Base-by-base conservation (phyloP, 1,284 basidiomycete genomes). In the Papiliotrema terrestris region DNA sequence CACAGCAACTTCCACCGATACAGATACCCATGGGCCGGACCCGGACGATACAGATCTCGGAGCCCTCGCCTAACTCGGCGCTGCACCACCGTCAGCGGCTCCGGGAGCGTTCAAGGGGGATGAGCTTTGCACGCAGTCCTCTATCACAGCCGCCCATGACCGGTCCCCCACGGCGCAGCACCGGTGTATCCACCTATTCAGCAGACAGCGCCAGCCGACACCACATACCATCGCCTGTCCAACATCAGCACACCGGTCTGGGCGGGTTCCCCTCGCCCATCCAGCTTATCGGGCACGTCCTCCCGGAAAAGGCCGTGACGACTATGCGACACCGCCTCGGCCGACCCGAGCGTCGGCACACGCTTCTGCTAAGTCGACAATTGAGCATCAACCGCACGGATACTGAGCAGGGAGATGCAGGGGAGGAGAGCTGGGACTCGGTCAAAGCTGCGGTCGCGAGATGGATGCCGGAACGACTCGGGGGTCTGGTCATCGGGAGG, bases 391-490 rank as follows among this genome's bases (percentile, higher is more conserved):
- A 32, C 22, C 44, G 49, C 6, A 42, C 26, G 37, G 43, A 54
- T 23, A 11, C 19, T 23, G 41, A 46, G 32, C 23, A 20, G 25
- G 54, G 54, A 11, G 26, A 46, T 19, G 14, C 47, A 17, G 46
- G 42, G 41, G 60, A 56, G 37, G 60, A 67, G 39, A 60, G 60
- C 36, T 61, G 54, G 26, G 55, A 58, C 29, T 37, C 20, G 26
- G 32, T 62, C 35, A 57, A 29, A 45, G 58, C 57, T 2, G 48
- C 57, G 4, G 55, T 63, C 20, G 67, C 63, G 1, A 61, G 54
- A 20, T 72, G 70, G 70, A 55, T 72, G 55, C 70, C 70, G 5
- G 59, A 60, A 8, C 58, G 57, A 0, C 39, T 72, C 41, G 36
- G 51, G 3, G 60, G 60, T 4, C 41, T 72, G 20, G 67, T 72